These are phyloP conservation scores for Umbellularia californica DNA, from an alignment of 164 flowering plant genomes.

Conservation along the genomic window DNA sequence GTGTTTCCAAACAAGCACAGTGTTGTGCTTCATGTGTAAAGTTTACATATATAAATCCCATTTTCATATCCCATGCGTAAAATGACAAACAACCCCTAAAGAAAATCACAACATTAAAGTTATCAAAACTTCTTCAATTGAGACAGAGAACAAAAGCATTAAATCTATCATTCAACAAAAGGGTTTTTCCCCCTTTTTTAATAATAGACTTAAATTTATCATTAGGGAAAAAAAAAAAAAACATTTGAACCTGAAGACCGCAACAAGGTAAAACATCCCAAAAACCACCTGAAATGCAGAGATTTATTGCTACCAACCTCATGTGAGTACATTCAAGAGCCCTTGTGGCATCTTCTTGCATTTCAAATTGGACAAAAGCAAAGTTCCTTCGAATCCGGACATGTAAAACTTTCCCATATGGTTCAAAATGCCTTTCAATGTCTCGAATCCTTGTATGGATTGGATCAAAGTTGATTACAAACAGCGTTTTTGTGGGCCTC, in stretches of 20 bases:
- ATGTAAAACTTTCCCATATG: constrained; percentile 64
- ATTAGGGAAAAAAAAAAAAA: too few relatives aligned
- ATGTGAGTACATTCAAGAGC: constrained; percentile 86
- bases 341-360: constrained; percentile 86
- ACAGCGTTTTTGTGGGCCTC: constrained; percentile 83
- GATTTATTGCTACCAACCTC: constrained; percentile 39
- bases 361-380: constrained; percentile 91
- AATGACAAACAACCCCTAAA: too few relatives aligned
- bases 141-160: not conserved
- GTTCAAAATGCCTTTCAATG: constrained; percentile 78
- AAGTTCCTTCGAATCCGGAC: constrained; percentile 85
- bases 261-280: not conserved
- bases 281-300: not conserved
- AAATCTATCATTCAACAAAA: not conserved
- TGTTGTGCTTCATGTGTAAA: not conserved
- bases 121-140: too few relatives aligned
- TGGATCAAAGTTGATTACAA: constrained; percentile 91
- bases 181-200: not conserved
- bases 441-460: constrained; percentile 61
- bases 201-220: not conserved
- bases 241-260: not conserved
- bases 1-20: not conserved
- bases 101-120: too few relatives aligned
- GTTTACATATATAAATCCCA: too few relatives aligned
- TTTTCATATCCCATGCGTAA: too few relatives aligned